Conservation (phyloP, 1,284 basidiomycete genomes). For the Coniophora puteana region DNA sequence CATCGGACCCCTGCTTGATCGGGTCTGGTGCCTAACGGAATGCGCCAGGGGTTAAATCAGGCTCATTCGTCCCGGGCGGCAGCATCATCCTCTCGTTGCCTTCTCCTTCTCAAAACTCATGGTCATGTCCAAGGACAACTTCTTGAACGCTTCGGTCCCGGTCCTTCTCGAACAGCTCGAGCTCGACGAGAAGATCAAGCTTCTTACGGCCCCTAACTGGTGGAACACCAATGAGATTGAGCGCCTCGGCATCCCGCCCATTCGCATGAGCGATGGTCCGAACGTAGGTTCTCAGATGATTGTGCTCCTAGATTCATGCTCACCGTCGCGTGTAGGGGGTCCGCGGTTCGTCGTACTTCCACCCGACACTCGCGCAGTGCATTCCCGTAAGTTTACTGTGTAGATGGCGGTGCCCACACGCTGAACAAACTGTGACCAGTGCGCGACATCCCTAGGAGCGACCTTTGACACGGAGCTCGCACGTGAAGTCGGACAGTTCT, state of each 20-base stretch:
- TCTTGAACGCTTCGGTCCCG: slow-evolving; percentile 50
- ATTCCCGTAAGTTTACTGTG: slow-evolving; percentile 41
- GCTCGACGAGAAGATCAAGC: slow-evolving; percentile 40
- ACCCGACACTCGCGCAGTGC: slow-evolving; percentile 58
- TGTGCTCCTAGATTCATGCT: slow-evolving; percentile 1
- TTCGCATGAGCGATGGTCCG: slow-evolving; percentile 66
- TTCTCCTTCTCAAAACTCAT: too few species aligned
- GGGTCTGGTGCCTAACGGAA: too few species aligned
- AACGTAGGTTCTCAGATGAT: slow-evolving; percentile 37
- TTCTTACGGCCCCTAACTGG: slow-evolving; percentile 51
- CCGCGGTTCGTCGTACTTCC: slow-evolving; percentile 63
- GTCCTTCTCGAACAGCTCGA: slow-evolving; percentile 40
- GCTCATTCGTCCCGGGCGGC: too few species aligned
- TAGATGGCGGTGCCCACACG: too few species aligned
- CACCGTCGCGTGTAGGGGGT: slow-evolving; percentile 43
- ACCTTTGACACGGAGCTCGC: slow-evolving; percentile 60
- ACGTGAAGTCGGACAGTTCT: slow-evolving; percentile 48
- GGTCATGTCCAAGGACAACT: too few species aligned
- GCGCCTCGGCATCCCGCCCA: slow-evolving; percentile 55
- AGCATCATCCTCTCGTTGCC: too few species aligned
- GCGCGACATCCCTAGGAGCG: slow-evolving; percentile 63
- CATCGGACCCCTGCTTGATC: too few species aligned
- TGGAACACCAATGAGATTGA: slow-evolving; percentile 63
- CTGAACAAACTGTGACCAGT: slow-evolving; percentile 34
- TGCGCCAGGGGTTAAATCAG: too few species aligned